Percentiles rank a stretch among this genome's conserved stretches.
Conservation (phyloP, 208 protist genomes). For the Borovskyia barvae region DNA sequence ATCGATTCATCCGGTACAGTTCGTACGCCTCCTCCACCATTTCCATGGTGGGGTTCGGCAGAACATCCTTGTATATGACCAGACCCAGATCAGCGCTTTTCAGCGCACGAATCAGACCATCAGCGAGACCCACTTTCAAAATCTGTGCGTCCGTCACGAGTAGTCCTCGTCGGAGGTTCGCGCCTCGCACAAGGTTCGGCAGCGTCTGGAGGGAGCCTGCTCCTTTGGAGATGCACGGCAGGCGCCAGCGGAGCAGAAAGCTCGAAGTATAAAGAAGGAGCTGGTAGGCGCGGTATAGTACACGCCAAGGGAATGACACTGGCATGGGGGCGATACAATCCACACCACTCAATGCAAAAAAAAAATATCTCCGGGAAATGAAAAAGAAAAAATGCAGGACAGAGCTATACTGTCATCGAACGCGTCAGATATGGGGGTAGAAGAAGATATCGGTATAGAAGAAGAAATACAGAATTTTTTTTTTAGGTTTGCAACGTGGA, state of each 20-base stretch:
- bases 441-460: no score
- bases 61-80: slow-evolving; percentile 44
- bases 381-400: no score
- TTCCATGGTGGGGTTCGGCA: slow-evolving; percentile 49
- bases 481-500: no score
- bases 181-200: slow-evolving; percentile 31
- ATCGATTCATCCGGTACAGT: slow-evolving; percentile 36
- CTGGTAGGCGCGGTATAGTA: slow-evolving; percentile 32
- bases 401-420: no score
- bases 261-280: slow-evolving; percentile 18
- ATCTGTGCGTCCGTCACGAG: slow-evolving; percentile 50
- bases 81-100: slow-evolving; percentile 30
- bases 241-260: slow-evolving; percentile 33
- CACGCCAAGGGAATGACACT: slow-evolving; percentile 28
- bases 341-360: no score
- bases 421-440: no score
- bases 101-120: slow-evolving; percentile 35
- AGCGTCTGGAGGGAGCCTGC: slow-evolving; percentile 26
- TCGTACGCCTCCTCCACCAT: slow-evolving; percentile 36
- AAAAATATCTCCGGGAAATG: no score
- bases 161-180: slow-evolving; percentile 36
- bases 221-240: slow-evolving; percentile 35
- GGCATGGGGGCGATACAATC: no score
- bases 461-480: no score
- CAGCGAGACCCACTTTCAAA: slow-evolving; percentile 51